Conservation (phyloP, 1,139 yeast species). For the Torulaspora pretoriensis region DNA sequence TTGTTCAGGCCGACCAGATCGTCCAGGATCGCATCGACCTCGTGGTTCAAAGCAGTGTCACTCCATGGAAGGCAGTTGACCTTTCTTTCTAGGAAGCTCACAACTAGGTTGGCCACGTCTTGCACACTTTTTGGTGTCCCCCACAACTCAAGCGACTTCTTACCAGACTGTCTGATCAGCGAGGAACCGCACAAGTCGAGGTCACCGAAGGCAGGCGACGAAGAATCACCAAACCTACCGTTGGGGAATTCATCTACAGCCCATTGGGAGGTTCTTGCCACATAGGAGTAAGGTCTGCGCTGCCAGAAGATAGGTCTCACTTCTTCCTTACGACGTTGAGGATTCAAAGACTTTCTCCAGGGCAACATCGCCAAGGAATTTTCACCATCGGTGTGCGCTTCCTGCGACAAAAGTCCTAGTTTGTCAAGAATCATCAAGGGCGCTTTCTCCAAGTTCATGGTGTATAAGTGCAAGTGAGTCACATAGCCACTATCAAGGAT, state of each 20-base stretch:
- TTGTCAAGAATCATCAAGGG: conserved; percentile 83
- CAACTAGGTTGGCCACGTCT: conserved; percentile 61
- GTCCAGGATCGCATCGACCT: conserved; percentile 60
- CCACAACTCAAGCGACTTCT: conserved; percentile 82
- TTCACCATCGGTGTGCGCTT: conserved; percentile 21
- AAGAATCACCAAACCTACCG: conserved; percentile 92
- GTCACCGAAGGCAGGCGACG: conserved; percentile 92
- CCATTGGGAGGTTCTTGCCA: conserved; percentile 88
- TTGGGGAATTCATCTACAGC: conserved; percentile 78
- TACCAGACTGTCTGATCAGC: conserved; percentile 69
- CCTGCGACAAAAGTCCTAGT: conserved; percentile 50
- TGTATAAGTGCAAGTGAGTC: conserved; percentile 87
- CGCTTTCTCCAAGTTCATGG: conserved; percentile 92
- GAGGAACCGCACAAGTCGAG: conserved; percentile 75
- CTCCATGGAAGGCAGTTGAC: conserved; percentile 89
- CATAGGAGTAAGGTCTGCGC: conserved; percentile 85
- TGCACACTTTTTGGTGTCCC: conserved; percentile 61
- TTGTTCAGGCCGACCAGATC: conserved; percentile 60
- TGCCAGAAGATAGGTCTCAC: conserved; percentile 97
- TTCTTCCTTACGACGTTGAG: conserved; percentile 73
- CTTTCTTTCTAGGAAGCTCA: conserved; percentile 63
- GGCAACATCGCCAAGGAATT: conserved; percentile 47
- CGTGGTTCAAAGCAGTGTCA: conserved; percentile 80
- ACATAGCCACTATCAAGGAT: conserved; percentile 68
- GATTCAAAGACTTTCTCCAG: conserved; percentile 87